Conservation (phyloP, 768 basidiomycete species). For the Xerocomellus amylosporus region DNA sequence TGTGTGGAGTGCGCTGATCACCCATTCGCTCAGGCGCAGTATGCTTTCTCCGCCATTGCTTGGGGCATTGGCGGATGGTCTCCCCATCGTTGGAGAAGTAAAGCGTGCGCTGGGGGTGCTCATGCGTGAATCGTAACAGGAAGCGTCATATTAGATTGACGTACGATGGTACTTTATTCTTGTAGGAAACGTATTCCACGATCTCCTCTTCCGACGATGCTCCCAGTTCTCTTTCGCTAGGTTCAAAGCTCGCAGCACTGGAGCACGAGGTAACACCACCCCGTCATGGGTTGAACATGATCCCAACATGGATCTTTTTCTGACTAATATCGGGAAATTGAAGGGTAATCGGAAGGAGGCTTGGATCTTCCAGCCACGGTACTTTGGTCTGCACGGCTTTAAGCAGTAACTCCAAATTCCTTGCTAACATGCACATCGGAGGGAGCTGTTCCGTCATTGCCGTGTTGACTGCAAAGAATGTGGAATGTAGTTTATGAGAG, state of each 20-base stretch:
- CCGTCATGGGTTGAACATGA: conserved; percentile 38
- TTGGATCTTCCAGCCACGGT: conserved; percentile 43
- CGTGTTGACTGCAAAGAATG: conserved; percentile 19
- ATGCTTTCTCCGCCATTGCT: conserved; percentile 36
- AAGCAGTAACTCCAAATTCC: conserved; percentile 25
- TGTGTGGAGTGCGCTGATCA: conserved; percentile 26
- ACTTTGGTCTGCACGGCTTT: conserved; percentile 26
- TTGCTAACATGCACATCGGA: conserved; percentile 28
- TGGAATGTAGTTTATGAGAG: not conserved
- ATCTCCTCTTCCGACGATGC: conserved; percentile 35
- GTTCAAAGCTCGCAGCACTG: conserved; percentile 40
- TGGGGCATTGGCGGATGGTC: conserved; percentile 19
- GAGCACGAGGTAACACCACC: conserved; percentile 40
- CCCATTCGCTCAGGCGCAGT: conserved; percentile 38
- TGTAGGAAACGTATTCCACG: conserved; percentile 35
- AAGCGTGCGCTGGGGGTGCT: conserved; percentile 29
- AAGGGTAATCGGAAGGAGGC: conserved; percentile 31
- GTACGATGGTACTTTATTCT: conserved; percentile 32
- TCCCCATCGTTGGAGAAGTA: conserved; percentile 41
- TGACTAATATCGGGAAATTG: conserved; percentile 21
- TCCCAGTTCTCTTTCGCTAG: conserved; percentile 34
- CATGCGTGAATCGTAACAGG: not conserved
- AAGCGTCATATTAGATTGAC: not conserved
- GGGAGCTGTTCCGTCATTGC: conserved; percentile 14
- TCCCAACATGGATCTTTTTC: conserved; percentile 31